These are phyloP conservation scores for Aspergillus sojae DNA, from an alignment of 2,329 filamentous ascomycete species.

Conservation along the genomic window DNA sequence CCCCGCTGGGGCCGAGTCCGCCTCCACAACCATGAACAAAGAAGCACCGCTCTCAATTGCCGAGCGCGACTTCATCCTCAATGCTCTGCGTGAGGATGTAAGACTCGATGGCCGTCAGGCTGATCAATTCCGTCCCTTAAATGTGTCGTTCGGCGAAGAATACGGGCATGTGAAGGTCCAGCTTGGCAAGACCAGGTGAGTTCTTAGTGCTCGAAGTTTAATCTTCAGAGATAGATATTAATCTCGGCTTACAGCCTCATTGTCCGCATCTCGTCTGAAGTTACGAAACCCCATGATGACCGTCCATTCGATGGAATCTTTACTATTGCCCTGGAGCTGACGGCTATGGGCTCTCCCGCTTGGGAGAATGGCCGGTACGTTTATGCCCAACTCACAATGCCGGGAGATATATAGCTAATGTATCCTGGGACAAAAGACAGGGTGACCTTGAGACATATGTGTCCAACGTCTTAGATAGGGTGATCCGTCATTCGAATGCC, in stretches of 20 bases:
- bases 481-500: constrained; percentile 85
- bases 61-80: constrained; percentile 81
- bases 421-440: constrained; percentile 52
- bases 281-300: constrained; percentile 81
- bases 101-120: constrained; percentile 82
- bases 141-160: constrained; percentile 83
- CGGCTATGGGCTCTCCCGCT: constrained; percentile 85
- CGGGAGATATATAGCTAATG: not conserved
- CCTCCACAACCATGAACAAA: constrained; percentile 70
- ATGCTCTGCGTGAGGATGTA: constrained; percentile 78
- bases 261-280: constrained; percentile 83
- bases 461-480: constrained; percentile 88
- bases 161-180: constrained; percentile 87
- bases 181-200: constrained; percentile 85
- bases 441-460: constrained; percentile 84
- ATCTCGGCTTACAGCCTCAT: constrained; percentile 42
- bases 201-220: not conserved
- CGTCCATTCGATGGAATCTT: constrained; percentile 95
- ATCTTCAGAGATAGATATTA: not conserved
- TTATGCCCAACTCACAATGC: not conserved
- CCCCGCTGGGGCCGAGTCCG: constrained; percentile 28
- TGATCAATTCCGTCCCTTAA: constrained; percentile 76
- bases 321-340: constrained; percentile 86
- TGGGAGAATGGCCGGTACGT: constrained; percentile 78
- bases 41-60: constrained; percentile 88